These are phyloP conservation scores for Annulohypoxylon moriforme DNA, from an alignment of 495 filamentous ascomycete genomes.

Conservation along the genomic window DNA sequence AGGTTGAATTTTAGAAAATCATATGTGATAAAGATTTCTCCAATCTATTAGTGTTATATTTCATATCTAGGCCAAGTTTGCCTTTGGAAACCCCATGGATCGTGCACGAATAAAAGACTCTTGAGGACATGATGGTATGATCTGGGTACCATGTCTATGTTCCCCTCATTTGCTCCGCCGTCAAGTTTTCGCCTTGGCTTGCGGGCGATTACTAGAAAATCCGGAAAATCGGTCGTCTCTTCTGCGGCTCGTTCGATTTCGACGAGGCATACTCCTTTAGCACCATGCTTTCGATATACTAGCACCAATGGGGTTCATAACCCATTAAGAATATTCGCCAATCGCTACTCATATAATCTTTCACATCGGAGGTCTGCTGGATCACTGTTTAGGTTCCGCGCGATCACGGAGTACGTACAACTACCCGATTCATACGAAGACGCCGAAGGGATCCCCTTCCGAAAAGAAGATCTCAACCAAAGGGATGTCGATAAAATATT, in stretches of 20 bases:
- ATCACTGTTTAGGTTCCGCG: constrained; percentile 43
- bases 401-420: constrained; percentile 56
- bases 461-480: constrained; percentile 58
- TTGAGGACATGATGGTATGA: constrained; percentile 45
- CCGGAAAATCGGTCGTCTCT: constrained; percentile 32
- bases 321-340: constrained; percentile 9
- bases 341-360: constrained; percentile 18
- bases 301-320: constrained; percentile 19
- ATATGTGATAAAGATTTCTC: constrained; percentile 22
- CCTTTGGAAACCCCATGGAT: constrained; percentile 17
- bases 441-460: constrained; percentile 60
- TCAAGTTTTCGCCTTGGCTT: constrained; percentile 48
- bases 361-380: constrained; percentile 44
- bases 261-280: constrained; percentile 19
- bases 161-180: constrained; percentile 35
- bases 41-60: constrained; percentile 7
- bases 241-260: constrained; percentile 37
- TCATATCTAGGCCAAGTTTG: background rate
- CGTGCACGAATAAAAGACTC: constrained; percentile 10
- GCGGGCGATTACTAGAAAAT: constrained; percentile 42
- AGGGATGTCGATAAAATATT: constrained; percentile 73
- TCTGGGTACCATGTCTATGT: constrained; percentile 44
- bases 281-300: constrained; percentile 42
- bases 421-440: constrained; percentile 61
- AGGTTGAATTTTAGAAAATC: background rate